These are phyloP conservation scores for Mycosarcoma mackinlayi DNA, from an alignment of 1,284 basidiomycete genomes.

Conservation along the genomic window DNA sequence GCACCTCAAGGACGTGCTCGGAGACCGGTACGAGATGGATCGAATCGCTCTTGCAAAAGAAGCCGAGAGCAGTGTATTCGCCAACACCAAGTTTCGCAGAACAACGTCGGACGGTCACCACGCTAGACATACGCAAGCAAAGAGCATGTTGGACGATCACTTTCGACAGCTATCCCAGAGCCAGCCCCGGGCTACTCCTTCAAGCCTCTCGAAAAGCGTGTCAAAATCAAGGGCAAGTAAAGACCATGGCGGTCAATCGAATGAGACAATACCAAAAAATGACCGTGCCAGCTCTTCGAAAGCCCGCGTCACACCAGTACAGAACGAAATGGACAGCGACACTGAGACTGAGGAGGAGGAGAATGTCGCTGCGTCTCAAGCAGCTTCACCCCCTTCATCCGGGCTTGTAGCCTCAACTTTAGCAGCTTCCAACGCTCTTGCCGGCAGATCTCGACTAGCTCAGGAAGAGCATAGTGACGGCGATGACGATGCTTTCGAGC, in stretches of 20 bases:
- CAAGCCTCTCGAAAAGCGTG: background rate
- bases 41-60: slow-evolving; percentile 22
- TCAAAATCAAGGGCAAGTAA: background rate
- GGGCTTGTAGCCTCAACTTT: background rate
- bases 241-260: background rate
- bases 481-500: slow-evolving; percentile 9
- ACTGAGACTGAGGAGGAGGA: slow-evolving; percentile 44
- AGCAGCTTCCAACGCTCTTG: background rate
- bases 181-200: slow-evolving; percentile 10
- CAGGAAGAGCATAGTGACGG: slow-evolving; percentile 12
- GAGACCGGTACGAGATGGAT: slow-evolving; percentile 73
- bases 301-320: background rate
- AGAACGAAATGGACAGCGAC: slow-evolving; percentile 13
- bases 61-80: slow-evolving; percentile 40
- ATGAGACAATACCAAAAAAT: background rate
- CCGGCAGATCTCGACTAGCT: slow-evolving; percentile 7
- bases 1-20: slow-evolving; percentile 74
- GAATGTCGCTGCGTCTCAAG: background rate
- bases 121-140: slow-evolving; percentile 36
- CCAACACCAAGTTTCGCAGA: slow-evolving; percentile 25
- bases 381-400: background rate
- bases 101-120: slow-evolving; percentile 27
- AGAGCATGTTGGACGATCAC: slow-evolving; percentile 38
- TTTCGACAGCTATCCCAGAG: slow-evolving; percentile 34
- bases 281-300: background rate